A percentile compares a stretch with the other conserved stretches of the same genome.
Evolutionary conservation across 2,329 filamentous ascomycete genomes (phyloP).

Genomic region (Xylaria multiplex): DNA sequence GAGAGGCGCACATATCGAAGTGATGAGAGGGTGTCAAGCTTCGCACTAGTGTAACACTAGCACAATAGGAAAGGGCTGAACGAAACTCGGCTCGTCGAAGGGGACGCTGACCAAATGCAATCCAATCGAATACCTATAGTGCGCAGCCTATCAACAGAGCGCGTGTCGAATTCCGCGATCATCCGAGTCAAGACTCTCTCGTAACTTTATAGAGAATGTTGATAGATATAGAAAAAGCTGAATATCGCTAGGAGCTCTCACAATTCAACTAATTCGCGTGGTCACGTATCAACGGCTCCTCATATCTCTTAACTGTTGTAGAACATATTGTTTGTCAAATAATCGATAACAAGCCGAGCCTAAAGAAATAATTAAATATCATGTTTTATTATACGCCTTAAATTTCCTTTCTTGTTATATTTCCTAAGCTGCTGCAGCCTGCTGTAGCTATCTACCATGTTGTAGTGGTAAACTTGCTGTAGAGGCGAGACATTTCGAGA

Average conservation of each 20-base stretch:
- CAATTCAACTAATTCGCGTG: conserved; percentile 18
- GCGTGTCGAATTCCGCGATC: conserved; percentile 17
- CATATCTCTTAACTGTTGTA: conserved; percentile 14
- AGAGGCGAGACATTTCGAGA: no score
- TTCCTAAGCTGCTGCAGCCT: no score
- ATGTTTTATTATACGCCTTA: no score
- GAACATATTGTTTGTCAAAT: conserved; percentile 24
- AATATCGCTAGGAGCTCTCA: background rate
- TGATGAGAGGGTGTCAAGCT: conserved; percentile 16
- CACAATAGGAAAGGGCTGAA: conserved; percentile 19
- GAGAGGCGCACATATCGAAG: conserved; percentile 27
- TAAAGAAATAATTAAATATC: conserved; percentile 4
- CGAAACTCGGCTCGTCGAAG: conserved; percentile 22
- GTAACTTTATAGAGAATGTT: conserved; percentile 7
- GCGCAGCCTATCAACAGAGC: conserved; percentile 19
- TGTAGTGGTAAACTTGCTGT: no score
- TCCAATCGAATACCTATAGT: conserved; percentile 19
- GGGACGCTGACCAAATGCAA: conserved; percentile 19
- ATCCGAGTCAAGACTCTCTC: conserved; percentile 20
- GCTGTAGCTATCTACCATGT: no score
- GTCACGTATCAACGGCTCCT: conserved; percentile 13
- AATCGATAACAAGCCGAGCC: conserved; percentile 23
- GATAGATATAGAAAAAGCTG: background rate
- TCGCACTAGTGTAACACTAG: background rate
- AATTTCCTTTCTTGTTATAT: no score